Conservation (phyloP, 2,329 filamentous ascomycete species). For the Phialophora macrospora region DNA sequence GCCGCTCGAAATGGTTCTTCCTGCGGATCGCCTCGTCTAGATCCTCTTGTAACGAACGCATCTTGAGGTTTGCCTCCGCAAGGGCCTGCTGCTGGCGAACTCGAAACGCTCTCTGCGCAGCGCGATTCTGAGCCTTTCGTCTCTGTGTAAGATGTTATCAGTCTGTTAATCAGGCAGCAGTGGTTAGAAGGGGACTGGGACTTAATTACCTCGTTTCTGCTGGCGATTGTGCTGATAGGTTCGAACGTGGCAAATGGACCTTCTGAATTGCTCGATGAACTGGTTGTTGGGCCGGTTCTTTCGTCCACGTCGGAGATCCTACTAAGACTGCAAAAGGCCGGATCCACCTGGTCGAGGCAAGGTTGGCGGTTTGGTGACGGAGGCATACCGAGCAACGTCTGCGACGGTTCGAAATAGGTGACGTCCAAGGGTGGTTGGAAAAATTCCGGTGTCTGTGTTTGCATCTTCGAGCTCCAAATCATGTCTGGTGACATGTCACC, state of each 20-base stretch:
- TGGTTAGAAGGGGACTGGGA: neutral
- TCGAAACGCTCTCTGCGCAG: conserved; percentile 88
- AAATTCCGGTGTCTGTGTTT: neutral
- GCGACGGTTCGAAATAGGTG: conserved; percentile 6
- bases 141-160: conserved; percentile 43
- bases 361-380: neutral
- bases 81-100: conserved; percentile 81
- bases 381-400: neutral
- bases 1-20: conserved; percentile 23
- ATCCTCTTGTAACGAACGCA: conserved; percentile 21
- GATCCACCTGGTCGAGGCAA: neutral
- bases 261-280: conserved; percentile 2
- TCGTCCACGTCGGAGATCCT: neutral
- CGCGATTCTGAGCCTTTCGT: conserved; percentile 87
- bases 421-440: neutral
- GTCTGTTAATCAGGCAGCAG: neutral
- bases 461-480: neutral
- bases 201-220: conserved; percentile 19
- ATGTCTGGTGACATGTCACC: neutral
- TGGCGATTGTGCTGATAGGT: conserved; percentile 15
- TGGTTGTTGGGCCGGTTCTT: neutral
- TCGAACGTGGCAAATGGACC: neutral
- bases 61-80: conserved; percentile 14
- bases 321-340: neutral
- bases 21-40: conserved; percentile 15